Conservation (phyloP, 768 basidiomycete genomes). For the Amanita inopinata region DNA sequence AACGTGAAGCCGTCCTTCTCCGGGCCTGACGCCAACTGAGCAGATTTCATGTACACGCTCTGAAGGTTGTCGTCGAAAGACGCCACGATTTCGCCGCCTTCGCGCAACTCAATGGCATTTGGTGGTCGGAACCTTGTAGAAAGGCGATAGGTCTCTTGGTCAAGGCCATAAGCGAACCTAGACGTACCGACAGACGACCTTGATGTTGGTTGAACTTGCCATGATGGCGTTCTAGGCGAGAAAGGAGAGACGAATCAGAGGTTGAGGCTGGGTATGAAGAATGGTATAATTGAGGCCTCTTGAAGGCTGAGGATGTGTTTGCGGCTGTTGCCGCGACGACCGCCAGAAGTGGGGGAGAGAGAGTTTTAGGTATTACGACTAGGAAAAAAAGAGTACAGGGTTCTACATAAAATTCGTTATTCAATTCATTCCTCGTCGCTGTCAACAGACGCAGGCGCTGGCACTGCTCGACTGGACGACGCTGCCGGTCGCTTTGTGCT, state of each 20-base stretch:
- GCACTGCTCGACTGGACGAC: conserved; percentile 47
- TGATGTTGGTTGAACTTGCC: conserved; percentile 85
- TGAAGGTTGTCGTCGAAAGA: conserved; percentile 80
- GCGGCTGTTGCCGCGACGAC: conserved; percentile 17
- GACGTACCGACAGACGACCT: conserved; percentile 98
- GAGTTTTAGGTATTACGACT: too few species aligned
- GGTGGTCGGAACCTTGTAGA: conserved; percentile 94
- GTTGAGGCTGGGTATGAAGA: conserved; percentile 12
- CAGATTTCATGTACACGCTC: conserved; percentile 71
- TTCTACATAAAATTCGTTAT: not conserved
- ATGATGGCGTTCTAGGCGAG: conserved; percentile 28
- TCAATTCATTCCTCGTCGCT: conserved; percentile 38
- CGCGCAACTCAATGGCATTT: conserved; percentile 82
- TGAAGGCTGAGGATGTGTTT: conserved; percentile 16
- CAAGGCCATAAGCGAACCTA: too few species aligned
- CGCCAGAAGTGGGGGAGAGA: too few species aligned
- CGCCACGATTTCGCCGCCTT: conserved; percentile 86
- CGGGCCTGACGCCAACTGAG: conserved; percentile 63
- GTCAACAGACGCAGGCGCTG: conserved; percentile 31
- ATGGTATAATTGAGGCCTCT: conserved; percentile 6
- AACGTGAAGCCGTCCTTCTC: conserved; percentile 98
- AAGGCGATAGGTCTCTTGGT: too few species aligned
- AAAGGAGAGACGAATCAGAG: not conserved
- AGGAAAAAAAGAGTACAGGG: not conserved
- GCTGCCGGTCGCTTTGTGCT: conserved; percentile 43